A percentile compares a stretch with the other conserved stretches of the same genome.
Evolutionary conservation across 2,329 filamentous ascomycete genomes (phyloP).

Genomic region (Hypomyces rosellus): DNA sequence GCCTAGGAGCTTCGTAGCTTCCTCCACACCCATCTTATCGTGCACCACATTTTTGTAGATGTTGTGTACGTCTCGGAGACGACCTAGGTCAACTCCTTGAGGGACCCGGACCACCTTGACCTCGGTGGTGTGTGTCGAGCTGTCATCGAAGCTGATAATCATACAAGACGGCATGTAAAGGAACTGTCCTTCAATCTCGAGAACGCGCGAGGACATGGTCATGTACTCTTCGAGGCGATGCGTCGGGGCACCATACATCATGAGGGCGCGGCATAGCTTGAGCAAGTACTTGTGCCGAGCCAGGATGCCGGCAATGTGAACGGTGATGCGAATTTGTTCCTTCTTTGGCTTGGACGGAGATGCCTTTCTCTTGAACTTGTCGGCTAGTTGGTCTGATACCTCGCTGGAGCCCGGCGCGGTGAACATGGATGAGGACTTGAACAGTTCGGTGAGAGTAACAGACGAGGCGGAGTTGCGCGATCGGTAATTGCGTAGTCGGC

Average conservation of each 20-base stretch:
- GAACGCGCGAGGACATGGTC: slow-evolving; percentile 79
- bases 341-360: slow-evolving; percentile 30
- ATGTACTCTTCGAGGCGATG: slow-evolving; percentile 90
- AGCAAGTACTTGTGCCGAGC: slow-evolving; percentile 77
- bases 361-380: slow-evolving; percentile 37
- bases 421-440: slow-evolving; percentile 49
- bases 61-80: slow-evolving; percentile 66
- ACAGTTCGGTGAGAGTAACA: slow-evolving; percentile 42
- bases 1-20: slow-evolving; percentile 58
- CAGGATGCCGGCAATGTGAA: slow-evolving; percentile 62
- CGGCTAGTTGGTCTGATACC: slow-evolving; percentile 37
- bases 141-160: slow-evolving; percentile 86
- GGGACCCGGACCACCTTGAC: slow-evolving; percentile 65
- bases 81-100: slow-evolving; percentile 68
- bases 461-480: slow-evolving; percentile 38
- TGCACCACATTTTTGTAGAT: slow-evolving; percentile 81
- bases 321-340: slow-evolving; percentile 41
- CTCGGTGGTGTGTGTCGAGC: slow-evolving; percentile 66
- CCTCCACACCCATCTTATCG: slow-evolving; percentile 65
- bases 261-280: slow-evolving; percentile 77
- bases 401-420: slow-evolving; percentile 41
- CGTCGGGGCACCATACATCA: slow-evolving; percentile 85
- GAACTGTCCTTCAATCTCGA: slow-evolving; percentile 85
- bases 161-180: slow-evolving; percentile 88
- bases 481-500: slow-evolving; percentile 35